These are phyloP conservation scores for Fusarium sp. DNA, from an alignment of 2,329 filamentous ascomycete genomes.

Conservation along the genomic window DNA sequence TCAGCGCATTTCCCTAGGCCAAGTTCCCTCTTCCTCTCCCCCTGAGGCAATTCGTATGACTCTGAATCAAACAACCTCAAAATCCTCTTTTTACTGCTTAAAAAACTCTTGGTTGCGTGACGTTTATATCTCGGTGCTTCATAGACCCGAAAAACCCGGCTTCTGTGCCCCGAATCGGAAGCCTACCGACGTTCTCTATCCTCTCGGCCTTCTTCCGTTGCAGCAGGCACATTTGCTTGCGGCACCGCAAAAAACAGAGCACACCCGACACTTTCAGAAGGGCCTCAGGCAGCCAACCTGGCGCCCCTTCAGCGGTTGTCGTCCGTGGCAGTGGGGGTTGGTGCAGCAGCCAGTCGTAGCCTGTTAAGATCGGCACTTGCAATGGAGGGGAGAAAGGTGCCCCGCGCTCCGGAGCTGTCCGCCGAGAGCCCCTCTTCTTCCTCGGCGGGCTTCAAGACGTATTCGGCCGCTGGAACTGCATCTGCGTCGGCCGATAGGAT, in stretches of 20 bases:
- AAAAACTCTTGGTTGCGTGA: neutral
- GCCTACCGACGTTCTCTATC: slow-evolving; percentile 20
- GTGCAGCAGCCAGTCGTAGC: slow-evolving; percentile 25
- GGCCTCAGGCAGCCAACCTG: slow-evolving; percentile 30
- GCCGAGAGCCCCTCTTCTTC: slow-evolving; percentile 46
- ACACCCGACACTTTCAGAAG: neutral
- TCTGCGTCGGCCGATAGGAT: slow-evolving; percentile 40
- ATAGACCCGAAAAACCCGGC: slow-evolving; percentile 23
- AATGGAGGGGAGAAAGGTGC: slow-evolving; percentile 38
- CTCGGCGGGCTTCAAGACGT: slow-evolving; percentile 33
- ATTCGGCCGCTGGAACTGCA: slow-evolving; percentile 29
- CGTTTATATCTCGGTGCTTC: slow-evolving; percentile 5
- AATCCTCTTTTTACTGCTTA: neutral
- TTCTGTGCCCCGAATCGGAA: slow-evolving; percentile 28
- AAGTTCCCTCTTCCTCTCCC: slow-evolving; percentile 6
- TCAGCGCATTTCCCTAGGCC: slow-evolving; percentile 13
- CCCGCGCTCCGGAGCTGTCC: slow-evolving; percentile 43
- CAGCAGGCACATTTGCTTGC: slow-evolving; percentile 5
- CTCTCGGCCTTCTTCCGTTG: slow-evolving; percentile 33
- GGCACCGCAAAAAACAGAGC: slow-evolving; percentile 15
- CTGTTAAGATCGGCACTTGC: slow-evolving; percentile 40
- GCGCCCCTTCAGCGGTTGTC: slow-evolving; percentile 33
- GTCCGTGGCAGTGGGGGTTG: slow-evolving; percentile 25
- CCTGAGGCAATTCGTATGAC: slow-evolving; percentile 28
- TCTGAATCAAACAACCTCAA: slow-evolving; percentile 22